Conservation (phyloP, 2,329 filamentous ascomycete species). For the Myriosclerotinia curreyana region DNA sequence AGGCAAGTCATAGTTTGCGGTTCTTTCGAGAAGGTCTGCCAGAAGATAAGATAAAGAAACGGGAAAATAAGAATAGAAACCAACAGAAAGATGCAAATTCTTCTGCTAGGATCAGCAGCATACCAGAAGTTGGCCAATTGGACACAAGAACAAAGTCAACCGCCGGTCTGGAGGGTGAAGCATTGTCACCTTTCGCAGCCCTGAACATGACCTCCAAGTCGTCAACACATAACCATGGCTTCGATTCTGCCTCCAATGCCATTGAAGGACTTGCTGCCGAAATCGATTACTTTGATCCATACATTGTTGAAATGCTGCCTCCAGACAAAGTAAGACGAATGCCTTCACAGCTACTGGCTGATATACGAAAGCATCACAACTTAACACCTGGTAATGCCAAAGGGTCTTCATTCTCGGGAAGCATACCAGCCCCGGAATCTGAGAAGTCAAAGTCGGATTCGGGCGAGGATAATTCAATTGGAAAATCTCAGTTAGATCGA, state of each 20-base stretch:
- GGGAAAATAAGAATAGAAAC: constrained; percentile 43
- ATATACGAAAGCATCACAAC: constrained; percentile 39
- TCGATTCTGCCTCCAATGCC: constrained; percentile 13
- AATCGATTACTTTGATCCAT: constrained; percentile 34
- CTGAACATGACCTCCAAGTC: neutral
- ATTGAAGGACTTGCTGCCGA: constrained; percentile 30
- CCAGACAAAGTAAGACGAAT: constrained; percentile 31
- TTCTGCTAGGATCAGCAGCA: constrained; percentile 11
- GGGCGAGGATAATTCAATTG: constrained; percentile 14
- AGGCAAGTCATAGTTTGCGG: constrained; percentile 63
- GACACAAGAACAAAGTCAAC: neutral
- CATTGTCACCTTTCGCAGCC: constrained; percentile 24
- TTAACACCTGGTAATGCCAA: constrained; percentile 36
- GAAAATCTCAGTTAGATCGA: constrained; percentile 16
- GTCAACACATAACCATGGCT: neutral
- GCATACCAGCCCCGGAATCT: constrained; percentile 36
- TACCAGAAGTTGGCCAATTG: constrained; percentile 7
- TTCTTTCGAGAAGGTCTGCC: constrained; percentile 66
- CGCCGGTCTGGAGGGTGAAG: constrained; percentile 12
- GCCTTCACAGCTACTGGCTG: constrained; percentile 36
- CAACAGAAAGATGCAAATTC: constrained; percentile 36
- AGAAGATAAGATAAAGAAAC: constrained; percentile 55
- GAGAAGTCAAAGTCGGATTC: constrained; percentile 30
- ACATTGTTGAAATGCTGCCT: constrained; percentile 26
- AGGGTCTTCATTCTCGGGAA: constrained; percentile 38